Conservation (phyloP, 306 rosid genomes). For the Abrus precatorius region DNA sequence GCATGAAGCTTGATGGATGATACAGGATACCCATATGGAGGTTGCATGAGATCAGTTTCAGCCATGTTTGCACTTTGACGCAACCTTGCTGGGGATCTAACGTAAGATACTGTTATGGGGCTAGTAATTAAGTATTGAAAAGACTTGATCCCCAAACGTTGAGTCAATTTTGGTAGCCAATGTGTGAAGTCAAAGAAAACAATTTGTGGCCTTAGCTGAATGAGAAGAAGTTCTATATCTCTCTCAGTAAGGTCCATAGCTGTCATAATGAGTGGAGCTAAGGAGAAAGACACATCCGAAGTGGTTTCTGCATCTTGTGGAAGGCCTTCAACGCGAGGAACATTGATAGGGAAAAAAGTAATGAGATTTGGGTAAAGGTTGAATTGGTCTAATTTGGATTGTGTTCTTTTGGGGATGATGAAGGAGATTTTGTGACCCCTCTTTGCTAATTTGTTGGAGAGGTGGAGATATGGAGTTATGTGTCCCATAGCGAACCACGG, state of each 20-base stretch:
- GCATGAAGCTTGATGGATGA: constrained; percentile 26
- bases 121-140: neutral
- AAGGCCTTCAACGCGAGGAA: constrained; percentile 49
- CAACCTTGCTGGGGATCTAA: neutral
- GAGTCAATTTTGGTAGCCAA: constrained; percentile 45
- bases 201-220: constrained; percentile 28
- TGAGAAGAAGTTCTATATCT: constrained; percentile 30
- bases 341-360: constrained; percentile 31
- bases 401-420: constrained; percentile 39
- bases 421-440: constrained; percentile 48
- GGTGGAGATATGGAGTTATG: constrained; percentile 29
- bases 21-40: constrained; percentile 41
- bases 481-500: constrained; percentile 58
- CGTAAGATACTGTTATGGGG: constrained; percentile 13
- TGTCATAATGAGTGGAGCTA: constrained; percentile 10
- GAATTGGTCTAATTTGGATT: neutral
- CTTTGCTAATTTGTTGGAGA: constrained; percentile 47
- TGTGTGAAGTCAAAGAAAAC: constrained; percentile 41
- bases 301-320: constrained; percentile 44
- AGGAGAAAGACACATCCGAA: constrained; percentile 39
- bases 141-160: constrained; percentile 34
- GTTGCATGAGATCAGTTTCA: constrained; percentile 36
- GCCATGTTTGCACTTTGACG: neutral
- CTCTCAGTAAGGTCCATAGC: constrained; percentile 47
- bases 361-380: constrained; percentile 39